phyloP scores from a whole-genome alignment of 768 basidiomycete genomes.

The Auricularia sp. region DNA sequence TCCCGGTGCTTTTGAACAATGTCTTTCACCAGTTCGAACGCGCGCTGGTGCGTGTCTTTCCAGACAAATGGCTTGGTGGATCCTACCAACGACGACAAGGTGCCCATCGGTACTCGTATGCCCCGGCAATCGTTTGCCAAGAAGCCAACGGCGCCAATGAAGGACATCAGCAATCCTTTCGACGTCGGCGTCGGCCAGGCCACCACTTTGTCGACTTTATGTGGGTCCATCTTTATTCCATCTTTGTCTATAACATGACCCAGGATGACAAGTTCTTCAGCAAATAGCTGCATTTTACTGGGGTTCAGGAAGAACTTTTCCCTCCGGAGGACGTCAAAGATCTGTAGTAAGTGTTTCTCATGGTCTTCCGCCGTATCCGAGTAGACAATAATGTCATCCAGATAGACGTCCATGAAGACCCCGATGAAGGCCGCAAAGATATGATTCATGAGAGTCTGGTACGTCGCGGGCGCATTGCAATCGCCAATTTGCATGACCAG shows the following conservation, averaged over 20 bases:
- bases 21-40: conserved; percentile 28
- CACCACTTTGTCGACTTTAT: conserved; percentile 14
- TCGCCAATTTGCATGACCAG: too few species aligned
- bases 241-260: conserved; percentile 28
- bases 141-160: conserved; percentile 23
- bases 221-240: conserved; percentile 10
- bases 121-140: conserved; percentile 21
- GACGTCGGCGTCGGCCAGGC: conserved; percentile 22
- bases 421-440: conserved; percentile 14
- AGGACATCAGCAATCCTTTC: conserved; percentile 24
- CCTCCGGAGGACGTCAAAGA: too few species aligned
- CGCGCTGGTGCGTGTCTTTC: conserved; percentile 6
- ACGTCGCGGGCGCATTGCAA: conserved; percentile 8
- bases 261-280: conserved; percentile 17
- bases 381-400: too few species aligned
- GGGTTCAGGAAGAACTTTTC: too few species aligned
- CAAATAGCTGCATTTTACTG: conserved; percentile 9
- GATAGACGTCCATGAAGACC: conserved; percentile 8
- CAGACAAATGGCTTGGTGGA: conserved; percentile 18
- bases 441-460: conserved; percentile 11
- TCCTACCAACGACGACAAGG: conserved; percentile 17
- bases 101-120: conserved; percentile 30
- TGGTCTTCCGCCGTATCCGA: too few species aligned
- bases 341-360: too few species aligned
- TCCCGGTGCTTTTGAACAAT: conserved; percentile 15